Evolutionary conservation across 768 basidiomycete genomes (phyloP), one percentile per base, ranked within the genome.

Genomic region (Naganishia antarctica): DNA sequence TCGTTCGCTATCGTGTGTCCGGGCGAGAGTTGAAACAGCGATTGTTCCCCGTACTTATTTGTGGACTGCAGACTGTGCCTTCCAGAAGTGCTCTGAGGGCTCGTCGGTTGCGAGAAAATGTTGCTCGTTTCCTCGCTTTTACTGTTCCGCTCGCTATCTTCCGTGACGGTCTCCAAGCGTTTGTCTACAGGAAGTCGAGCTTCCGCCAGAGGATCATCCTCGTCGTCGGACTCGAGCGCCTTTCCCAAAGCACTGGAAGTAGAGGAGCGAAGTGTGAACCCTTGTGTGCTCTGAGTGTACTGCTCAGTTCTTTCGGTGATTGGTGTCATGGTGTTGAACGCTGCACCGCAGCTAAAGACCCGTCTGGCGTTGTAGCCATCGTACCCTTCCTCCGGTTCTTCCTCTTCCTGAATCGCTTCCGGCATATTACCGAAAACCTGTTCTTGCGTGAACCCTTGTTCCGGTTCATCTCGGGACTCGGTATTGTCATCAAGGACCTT

Each of bases 271-370:
- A 77, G 74, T 1, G 71, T 72, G 34, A 70, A 66, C n/a, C 66
- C 72, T 23, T 84, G 80, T 16, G 84, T 87, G 69, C 85, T 87
- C 32, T 81, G 81, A 3, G 88, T 84, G 74, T 81, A 93, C 77
- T 98, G 96, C 71, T 84, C 84, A 11, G 96, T 98, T 44, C 93
- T 83, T 77, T 99, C 96, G 13, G 90, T 90, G 76, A 98, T 97
- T 2, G 96, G 94, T 9, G 94, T 98, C 91, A 99, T 92, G 62
- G 93, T 86, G 72, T 88, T 86, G 78, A 97, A 89, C 64, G 66
- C 70, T 4, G 68, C 68, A 51, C 68, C 37, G 40, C 67, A 62
- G 32, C 70, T 60, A 41, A 71, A 67, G 57, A 68, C 47, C 41
- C 69, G 21, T 46, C 71, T 34, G 41, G 65, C 43, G 21, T 68